Evolutionary conservation across 2,329 filamentous ascomycete species (phyloP).

Genomic region (Leptosphaerulina australis): DNA sequence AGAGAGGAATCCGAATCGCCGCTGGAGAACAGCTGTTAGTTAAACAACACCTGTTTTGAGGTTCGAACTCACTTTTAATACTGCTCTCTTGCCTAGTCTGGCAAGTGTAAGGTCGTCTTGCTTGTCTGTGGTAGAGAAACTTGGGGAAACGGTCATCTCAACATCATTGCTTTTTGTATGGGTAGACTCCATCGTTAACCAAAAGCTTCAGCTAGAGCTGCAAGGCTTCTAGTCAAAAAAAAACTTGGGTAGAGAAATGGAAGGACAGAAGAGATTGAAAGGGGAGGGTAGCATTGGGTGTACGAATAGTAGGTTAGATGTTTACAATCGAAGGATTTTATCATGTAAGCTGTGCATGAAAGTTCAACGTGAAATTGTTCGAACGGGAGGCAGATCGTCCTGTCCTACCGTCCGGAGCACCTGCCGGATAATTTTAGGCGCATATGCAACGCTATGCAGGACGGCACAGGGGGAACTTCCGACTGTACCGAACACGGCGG

Average conservation of each 20-base stretch:
- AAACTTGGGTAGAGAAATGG: background rate
- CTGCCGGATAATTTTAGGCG: constrained; percentile 22
- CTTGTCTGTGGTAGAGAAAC: constrained; percentile 14
- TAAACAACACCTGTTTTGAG: background rate
- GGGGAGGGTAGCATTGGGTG: constrained; percentile 2
- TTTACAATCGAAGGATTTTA: constrained; percentile 8
- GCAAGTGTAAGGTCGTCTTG: constrained; percentile 30
- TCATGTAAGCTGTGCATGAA: constrained; percentile 5
- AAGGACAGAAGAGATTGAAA: background rate
- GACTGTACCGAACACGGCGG: constrained; percentile 6
- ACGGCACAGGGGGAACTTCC: constrained; percentile 3
- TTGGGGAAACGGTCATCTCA: constrained; percentile 18
- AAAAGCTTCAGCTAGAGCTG: background rate
- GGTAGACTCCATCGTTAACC: constrained; percentile 19
- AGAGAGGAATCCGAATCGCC: constrained; percentile 36
- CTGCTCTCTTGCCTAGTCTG: constrained; percentile 32
- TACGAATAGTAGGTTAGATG: background rate
- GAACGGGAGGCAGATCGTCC: background rate
- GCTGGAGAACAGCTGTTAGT: constrained; percentile 14
- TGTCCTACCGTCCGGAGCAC: constrained; percentile 15
- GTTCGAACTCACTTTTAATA: constrained; percentile 24
- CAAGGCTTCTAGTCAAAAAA: background rate
- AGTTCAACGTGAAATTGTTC: constrained; percentile 6
- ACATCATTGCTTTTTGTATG: constrained; percentile 19
- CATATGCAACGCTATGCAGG: constrained; percentile 7